Base-by-base conservation (phyloP, 2,329 filamentous ascomycete species). In the Chaetomiaceae sp. region DNA sequence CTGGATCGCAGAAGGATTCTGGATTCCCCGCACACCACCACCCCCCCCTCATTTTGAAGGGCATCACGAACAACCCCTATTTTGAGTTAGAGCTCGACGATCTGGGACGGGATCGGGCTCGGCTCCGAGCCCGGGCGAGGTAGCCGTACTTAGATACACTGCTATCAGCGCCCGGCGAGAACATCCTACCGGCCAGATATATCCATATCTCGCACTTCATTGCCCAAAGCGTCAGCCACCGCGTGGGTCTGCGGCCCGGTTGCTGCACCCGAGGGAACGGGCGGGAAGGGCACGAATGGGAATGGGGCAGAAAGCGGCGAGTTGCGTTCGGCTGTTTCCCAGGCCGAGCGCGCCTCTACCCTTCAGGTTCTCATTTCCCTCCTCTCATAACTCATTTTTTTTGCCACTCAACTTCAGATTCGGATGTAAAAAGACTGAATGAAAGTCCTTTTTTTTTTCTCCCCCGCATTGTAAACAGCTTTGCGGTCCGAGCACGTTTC, bases 111-210 rank as follows among this genome's bases (percentile, higher is more conserved):
- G n/a, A n/a, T n/a, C n/a, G n/a, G n/a, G n/a, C n/a, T n/a, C n/a
- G n/a, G n/a, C n/a, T n/a, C n/a, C n/a, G n/a, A 27, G 25, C 25
- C 25, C 9, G 25, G 25, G 25, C 25, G 9, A 27, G n/a, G n/a
- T n/a, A 18, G 20, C 6, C 2, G n/a, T 40, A 57, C 57, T 59
- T 59, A 59, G 57, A 59, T 59, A 41, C 2, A 10, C 18, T 47
- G 37, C 50, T 59, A 59, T 37, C 51, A 11, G 6, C 21, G 0
- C 2, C 27, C 9, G 30, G 2, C 30, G 14, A 34, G 38, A 13
- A 7, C 14, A 16, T 18, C 4, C 3, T 21, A 14, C 1, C 3
- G 2, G 7, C n/a, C 4, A 41, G 54, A 51, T 59, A 23, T 13
- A 5, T 23, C 25, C 8, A 21, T 53, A 57, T 53, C 37, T 20